phyloP scores from a whole-genome alignment of 768 basidiomycete genomes.

The Neoboletus magnificus region DNA sequence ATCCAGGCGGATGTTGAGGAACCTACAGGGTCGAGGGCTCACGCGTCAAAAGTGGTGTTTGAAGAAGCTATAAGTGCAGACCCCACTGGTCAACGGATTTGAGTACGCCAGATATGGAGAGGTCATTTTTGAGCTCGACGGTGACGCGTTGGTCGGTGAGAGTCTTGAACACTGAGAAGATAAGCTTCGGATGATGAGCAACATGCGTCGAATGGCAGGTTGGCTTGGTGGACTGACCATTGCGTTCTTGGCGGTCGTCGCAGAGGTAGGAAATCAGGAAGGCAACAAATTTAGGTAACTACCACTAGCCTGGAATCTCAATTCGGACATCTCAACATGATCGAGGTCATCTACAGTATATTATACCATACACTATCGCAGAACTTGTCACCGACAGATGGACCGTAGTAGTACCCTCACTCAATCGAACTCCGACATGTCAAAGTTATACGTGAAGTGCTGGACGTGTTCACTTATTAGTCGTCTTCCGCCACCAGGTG shows the following conservation, averaged over 20 bases:
- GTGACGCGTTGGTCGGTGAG: constrained; percentile 96
- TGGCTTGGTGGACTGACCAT: constrained; percentile 23
- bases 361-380: neutral
- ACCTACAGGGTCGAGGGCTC: constrained; percentile 44
- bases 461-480: constrained; percentile 4
- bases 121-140: constrained; percentile 98
- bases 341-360: neutral
- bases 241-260: constrained; percentile 5
- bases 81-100: constrained; percentile 96
- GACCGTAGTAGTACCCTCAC: neutral
- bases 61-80: neutral
- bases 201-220: neutral
- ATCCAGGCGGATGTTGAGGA: constrained; percentile 94
- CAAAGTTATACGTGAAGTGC: constrained; percentile 33
- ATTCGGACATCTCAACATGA: neutral
- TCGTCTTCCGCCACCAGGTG: neutral
- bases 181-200: constrained; percentile 49
- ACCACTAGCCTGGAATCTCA: neutral
- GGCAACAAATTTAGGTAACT: constrained; percentile 2
- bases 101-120: constrained; percentile 90
- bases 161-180: constrained; percentile 98
- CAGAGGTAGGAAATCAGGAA: no score
- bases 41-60: neutral
- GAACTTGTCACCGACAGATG: neutral
- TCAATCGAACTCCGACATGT: constrained; percentile 36